Evolutionary conservation across 495 filamentous ascomycete genomes (phyloP).

Genomic region (Aspergillus incahuasiensis): DNA sequence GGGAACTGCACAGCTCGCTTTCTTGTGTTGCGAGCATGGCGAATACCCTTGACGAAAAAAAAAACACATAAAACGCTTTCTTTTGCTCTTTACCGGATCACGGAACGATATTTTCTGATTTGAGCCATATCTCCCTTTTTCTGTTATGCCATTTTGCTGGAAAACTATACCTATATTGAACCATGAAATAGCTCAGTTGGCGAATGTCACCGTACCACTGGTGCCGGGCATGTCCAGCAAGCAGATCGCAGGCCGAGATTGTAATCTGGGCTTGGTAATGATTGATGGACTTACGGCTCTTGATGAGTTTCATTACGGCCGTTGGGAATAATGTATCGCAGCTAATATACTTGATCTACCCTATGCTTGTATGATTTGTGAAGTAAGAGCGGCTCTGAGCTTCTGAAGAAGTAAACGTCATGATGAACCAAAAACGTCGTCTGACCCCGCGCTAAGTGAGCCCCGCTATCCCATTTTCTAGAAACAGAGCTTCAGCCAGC

Average conservation of each 20-base stretch:
- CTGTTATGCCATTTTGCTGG: slow-evolving; percentile 5
- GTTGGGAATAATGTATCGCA: neutral
- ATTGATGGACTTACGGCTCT: slow-evolving; percentile 2
- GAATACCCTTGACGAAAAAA: slow-evolving; percentile 24
- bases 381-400: neutral
- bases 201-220: slow-evolving; percentile 4
- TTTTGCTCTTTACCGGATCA: slow-evolving; percentile 3
- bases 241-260: neutral
- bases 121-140: neutral
- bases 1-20: slow-evolving; percentile 13
- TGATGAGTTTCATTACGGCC: neutral
- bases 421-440: slow-evolving; percentile 1
- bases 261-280: slow-evolving; percentile 8
- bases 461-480: neutral
- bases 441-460: slow-evolving; percentile 9
- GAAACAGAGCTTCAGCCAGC: neutral
- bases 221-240: slow-evolving; percentile 6
- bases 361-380: neutral
- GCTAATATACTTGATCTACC: neutral
- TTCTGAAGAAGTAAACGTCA: slow-evolving; percentile 1
- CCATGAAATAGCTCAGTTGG: slow-evolving; percentile 4
- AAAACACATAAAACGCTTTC: neutral
- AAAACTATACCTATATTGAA: slow-evolving; percentile 2
- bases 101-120: slow-evolving; percentile 5
- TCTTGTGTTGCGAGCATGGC: slow-evolving; percentile 14